Percentiles rank a stretch among this genome's conserved stretches.
Conservation (phyloP, 257 asterid genomes). For the Scutellaria baicalensis region DNA sequence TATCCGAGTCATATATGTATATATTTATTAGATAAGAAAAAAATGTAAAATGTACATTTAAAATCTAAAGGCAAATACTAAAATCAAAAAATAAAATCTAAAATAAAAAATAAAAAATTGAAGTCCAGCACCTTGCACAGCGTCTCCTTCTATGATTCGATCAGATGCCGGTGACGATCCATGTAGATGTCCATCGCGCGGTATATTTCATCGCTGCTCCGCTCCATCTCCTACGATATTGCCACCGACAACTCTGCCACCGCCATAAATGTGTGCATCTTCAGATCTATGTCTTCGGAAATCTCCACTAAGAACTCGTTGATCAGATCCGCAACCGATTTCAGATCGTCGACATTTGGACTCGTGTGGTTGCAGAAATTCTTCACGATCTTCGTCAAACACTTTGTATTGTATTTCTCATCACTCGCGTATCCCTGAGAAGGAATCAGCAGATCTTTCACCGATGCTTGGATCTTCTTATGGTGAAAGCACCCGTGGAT, state of each 20-base stretch:
- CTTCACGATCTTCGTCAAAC: constrained; percentile 61
- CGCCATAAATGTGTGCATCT: constrained; percentile 16
- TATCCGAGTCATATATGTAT: no score
- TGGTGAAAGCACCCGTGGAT: no score
- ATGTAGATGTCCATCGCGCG: constrained; percentile 54
- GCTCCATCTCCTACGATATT: constrained; percentile 29
- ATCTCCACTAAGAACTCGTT: no score
- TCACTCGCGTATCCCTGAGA: constrained; percentile 48
- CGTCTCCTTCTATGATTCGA: constrained; percentile 54
- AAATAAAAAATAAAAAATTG: no score
- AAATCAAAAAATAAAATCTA: no score
- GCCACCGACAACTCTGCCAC: constrained; percentile 38
- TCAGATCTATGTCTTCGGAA: no score
- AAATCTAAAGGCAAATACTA: no score
- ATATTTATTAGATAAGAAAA: no score
- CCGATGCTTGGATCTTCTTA: no score
- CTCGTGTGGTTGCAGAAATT: constrained; percentile 40
- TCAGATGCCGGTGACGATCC: constrained; percentile 60
- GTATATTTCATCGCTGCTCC: constrained; percentile 52
- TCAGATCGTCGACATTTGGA: constrained; percentile 21
- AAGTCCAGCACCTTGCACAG: constrained; percentile 54
- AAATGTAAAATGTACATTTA: no score
- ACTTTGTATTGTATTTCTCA: constrained; percentile 49
- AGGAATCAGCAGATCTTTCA: constrained; percentile 52
- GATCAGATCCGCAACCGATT: no score